phyloP scores from a whole-genome alignment of 83 land plant genomes.

The Diphasiastrum complanatum region DNA sequence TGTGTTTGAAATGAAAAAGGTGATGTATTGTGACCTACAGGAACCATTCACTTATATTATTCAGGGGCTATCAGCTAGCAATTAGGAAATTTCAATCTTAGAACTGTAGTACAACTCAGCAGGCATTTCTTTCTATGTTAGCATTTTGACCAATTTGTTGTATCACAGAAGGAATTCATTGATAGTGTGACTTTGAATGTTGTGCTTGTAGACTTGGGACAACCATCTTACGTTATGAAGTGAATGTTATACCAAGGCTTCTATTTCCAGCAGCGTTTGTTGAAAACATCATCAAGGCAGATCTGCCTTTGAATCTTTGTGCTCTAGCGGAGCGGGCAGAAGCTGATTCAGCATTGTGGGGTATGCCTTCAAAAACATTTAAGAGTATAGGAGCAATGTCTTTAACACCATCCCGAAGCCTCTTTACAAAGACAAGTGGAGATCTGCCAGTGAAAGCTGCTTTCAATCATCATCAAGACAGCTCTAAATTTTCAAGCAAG shows the following conservation, averaged over 20 bases:
- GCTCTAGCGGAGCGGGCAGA: constrained; percentile 87
- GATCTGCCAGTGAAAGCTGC: constrained; percentile 7
- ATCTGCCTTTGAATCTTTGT: constrained; percentile 84
- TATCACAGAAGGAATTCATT: no score
- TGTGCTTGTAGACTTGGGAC: constrained; percentile 52
- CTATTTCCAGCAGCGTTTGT: constrained; percentile 82
- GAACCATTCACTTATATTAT: no score
- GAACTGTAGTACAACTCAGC: no score
- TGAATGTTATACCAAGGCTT: constrained; percentile 85
- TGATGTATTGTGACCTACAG: no score
- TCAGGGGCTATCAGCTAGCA: no score
- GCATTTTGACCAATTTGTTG: no score
- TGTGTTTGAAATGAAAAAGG: no score
- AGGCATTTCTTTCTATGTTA: no score
- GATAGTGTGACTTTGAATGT: no score
- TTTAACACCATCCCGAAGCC: background rate
- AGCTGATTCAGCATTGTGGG: constrained; percentile 15
- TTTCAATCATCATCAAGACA: constrained; percentile 19
- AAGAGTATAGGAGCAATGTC: background rate
- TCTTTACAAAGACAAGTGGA: constrained; percentile 5
- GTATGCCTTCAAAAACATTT: background rate
- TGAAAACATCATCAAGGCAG: constrained; percentile 75
- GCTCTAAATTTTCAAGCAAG: constrained; percentile 1
- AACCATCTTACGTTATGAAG: constrained; percentile 67
- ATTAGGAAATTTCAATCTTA: no score